Conservation (phyloP, 495 filamentous ascomycete species). For the Geopyxis carbonaria region DNA sequence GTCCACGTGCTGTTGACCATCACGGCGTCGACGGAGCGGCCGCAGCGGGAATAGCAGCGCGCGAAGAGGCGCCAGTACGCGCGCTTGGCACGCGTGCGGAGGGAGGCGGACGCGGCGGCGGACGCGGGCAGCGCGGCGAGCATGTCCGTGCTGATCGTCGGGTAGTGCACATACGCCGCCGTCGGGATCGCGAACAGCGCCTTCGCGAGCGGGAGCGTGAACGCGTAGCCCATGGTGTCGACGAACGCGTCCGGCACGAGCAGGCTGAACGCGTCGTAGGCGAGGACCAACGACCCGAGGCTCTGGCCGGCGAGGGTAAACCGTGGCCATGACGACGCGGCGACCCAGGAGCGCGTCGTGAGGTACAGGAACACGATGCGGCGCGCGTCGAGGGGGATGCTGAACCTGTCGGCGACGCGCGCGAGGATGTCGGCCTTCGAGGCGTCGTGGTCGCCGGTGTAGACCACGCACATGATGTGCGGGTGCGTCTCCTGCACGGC, state of each 20-base stretch:
- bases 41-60: slow-evolving; percentile 58
- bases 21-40: slow-evolving; percentile 67
- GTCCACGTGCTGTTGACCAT: slow-evolving; percentile 98
- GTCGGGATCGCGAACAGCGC: slow-evolving; percentile 76
- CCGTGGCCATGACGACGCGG: slow-evolving; percentile 67
- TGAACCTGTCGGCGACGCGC: slow-evolving; percentile 55
- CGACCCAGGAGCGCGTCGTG: slow-evolving; percentile 66
- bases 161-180: slow-evolving; percentile 91
- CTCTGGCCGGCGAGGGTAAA: slow-evolving; percentile 93
- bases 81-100: slow-evolving; percentile 43
- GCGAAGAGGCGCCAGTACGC: slow-evolving; percentile 87
- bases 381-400: slow-evolving; percentile 72
- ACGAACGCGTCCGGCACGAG: slow-evolving; percentile 86
- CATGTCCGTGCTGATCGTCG: slow-evolving; percentile 98
- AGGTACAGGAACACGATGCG: slow-evolving; percentile 80
- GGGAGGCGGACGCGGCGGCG: slow-evolving; percentile 29
- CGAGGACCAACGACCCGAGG: slow-evolving; percentile 68
- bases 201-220: slow-evolving; percentile 65
- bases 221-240: slow-evolving; percentile 97
- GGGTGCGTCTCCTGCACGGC: slow-evolving; percentile 84
- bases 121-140: slow-evolving; percentile 63
- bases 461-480: slow-evolving; percentile 71
- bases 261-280: slow-evolving; percentile 81
- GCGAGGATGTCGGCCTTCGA: slow-evolving; percentile 59
- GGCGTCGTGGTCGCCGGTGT: slow-evolving; percentile 84